Evolutionary conservation across 2,329 filamentous ascomycete species (phyloP).

Genomic region (Claviceps purpurea): DNA sequence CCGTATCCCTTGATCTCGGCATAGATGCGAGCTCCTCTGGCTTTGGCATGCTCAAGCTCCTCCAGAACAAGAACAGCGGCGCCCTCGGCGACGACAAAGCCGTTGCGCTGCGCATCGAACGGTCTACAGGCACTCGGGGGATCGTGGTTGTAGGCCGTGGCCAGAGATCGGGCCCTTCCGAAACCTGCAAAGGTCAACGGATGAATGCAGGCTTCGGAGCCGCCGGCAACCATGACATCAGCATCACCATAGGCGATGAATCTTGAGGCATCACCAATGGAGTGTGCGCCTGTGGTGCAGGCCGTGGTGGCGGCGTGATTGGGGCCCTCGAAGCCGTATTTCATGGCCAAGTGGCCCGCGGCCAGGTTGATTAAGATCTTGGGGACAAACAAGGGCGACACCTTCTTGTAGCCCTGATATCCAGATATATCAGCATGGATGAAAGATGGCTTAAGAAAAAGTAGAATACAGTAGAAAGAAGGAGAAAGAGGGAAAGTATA

Average conservation of each 20-base stretch:
- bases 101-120: constrained; percentile 66
- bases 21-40: constrained; percentile 68
- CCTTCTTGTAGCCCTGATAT: constrained; percentile 74
- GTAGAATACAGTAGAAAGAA: not conserved
- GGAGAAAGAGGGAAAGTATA: no score
- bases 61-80: constrained; percentile 81
- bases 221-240: constrained; percentile 91
- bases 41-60: constrained; percentile 75
- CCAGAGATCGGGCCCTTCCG: constrained; percentile 71
- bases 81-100: constrained; percentile 90
- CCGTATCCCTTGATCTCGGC: constrained; percentile 85
- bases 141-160: constrained; percentile 63
- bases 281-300: constrained; percentile 91
- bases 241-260: constrained; percentile 88
- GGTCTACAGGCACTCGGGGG: constrained; percentile 66
- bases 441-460: no score
- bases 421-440: not conserved
- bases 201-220: constrained; percentile 90
- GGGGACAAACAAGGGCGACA: constrained; percentile 88
- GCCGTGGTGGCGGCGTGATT: constrained; percentile 90
- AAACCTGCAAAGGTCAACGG: constrained; percentile 89
- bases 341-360: constrained; percentile 90
- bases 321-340: constrained; percentile 75
- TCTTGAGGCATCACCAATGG: constrained; percentile 84
- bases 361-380: constrained; percentile 89